Evolutionary conservation across 495 filamentous ascomycete genomes (phyloP).

Genomic region (Clohesyomyces aquaticus): DNA sequence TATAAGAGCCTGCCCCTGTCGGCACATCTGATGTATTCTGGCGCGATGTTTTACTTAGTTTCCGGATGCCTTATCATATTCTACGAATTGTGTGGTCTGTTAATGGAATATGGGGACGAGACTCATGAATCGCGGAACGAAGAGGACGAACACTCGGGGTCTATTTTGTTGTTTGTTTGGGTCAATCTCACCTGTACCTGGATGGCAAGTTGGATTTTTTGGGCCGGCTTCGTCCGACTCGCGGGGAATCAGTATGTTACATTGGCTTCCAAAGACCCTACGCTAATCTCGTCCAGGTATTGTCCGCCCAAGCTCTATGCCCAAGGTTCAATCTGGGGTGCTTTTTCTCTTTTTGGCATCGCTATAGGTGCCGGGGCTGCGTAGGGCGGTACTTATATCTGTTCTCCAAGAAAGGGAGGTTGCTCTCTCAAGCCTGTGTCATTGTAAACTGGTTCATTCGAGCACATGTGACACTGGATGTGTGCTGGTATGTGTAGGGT

Average conservation of each 20-base stretch:
- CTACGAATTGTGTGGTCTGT: too few relatives aligned
- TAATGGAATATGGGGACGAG: too few relatives aligned
- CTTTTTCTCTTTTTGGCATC: conserved; percentile 17
- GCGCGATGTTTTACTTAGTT: neutral
- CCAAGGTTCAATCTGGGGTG: conserved; percentile 19
- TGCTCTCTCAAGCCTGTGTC: too few relatives aligned
- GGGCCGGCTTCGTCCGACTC: conserved; percentile 21
- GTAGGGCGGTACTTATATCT: neutral
- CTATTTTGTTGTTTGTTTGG: conserved; percentile 7
- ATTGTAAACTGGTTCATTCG: too few relatives aligned
- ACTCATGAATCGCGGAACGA: too few relatives aligned
- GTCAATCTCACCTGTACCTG: conserved; percentile 10
- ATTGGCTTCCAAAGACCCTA: neutral
- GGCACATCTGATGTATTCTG: neutral
- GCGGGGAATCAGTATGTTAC: conserved; percentile 19
- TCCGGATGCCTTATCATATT: neutral
- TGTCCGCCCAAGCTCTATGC: conserved; percentile 17
- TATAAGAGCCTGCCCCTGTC: neutral
- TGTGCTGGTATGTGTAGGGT: too few relatives aligned
- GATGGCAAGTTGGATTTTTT: conserved; percentile 27
- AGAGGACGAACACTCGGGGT: neutral
- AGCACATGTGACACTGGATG: too few relatives aligned
- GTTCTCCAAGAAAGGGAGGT: neutral
- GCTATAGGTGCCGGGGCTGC: neutral
- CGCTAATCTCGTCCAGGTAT: conserved; percentile 8